Conservation (phyloP, 768 basidiomycete genomes). For the Cubamyces sp. region DNA sequence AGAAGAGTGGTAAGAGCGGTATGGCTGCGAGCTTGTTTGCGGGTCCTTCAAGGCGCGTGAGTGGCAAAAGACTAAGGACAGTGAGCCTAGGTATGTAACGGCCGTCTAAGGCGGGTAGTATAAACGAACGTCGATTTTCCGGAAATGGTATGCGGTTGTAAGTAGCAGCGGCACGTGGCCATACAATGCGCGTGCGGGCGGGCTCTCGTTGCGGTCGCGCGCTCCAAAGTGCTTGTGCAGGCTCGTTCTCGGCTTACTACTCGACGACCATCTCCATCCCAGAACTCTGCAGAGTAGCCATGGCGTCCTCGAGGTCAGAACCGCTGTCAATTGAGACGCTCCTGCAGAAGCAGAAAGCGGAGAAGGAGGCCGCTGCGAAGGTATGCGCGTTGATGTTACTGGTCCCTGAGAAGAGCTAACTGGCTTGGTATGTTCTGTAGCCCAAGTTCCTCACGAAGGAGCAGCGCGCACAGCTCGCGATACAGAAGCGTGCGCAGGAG, state of each 20-base stretch:
- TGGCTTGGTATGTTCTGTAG: conserved; percentile 44
- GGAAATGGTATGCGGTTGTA: conserved; percentile 8
- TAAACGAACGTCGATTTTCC: conserved; percentile 17
- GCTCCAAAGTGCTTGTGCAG: neutral
- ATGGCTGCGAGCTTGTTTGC: neutral
- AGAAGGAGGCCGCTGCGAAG: conserved; percentile 90
- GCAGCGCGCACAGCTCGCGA: conserved; percentile 86
- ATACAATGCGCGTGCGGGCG: neutral
- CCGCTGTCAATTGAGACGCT: conserved; percentile 90
- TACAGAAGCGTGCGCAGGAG: conserved; percentile 84
- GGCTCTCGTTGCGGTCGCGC: conserved; percentile 5
- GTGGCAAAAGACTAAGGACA: conserved; percentile 16
- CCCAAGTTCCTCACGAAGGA: conserved; percentile 95
- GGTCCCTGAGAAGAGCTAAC: neutral
- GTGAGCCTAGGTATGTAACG: too few relatives aligned
- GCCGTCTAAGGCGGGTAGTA: neutral
- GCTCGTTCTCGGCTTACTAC: neutral
- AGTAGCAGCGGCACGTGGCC: conserved; percentile 14
- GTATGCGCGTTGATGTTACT: conserved; percentile 43
- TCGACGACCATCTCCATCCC: conserved; percentile 1
- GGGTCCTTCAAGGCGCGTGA: neutral
- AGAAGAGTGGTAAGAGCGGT: neutral
- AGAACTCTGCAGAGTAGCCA: conserved; percentile 4
- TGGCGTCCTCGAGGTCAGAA: conserved; percentile 56
- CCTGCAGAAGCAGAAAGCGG: conserved; percentile 83